Evolutionary conservation across 129 eudicot genomes (phyloP).

Genomic region (Saposhnikovia divaricata): DNA sequence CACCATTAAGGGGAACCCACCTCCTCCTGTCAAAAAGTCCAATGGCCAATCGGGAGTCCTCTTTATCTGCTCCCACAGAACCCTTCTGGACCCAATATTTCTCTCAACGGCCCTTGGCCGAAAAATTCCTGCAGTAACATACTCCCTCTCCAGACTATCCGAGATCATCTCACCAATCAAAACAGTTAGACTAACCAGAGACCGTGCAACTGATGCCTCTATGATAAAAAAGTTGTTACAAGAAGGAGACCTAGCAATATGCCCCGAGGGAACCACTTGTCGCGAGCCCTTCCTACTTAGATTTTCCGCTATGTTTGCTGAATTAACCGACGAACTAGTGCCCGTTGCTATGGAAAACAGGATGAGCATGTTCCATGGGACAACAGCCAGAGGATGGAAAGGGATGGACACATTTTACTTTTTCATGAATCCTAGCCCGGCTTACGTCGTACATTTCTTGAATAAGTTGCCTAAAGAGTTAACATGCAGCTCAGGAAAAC

Average conservation of each 20-base stretch:
- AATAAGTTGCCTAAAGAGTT: conserved; percentile 18
- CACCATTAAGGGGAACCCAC: conserved; percentile 21
- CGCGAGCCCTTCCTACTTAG: conserved; percentile 32
- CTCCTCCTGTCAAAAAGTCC: conserved; percentile 3
- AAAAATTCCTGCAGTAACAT: conserved; percentile 25
- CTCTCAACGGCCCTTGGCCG: conserved; percentile 26
- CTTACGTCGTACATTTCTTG: conserved; percentile 23
- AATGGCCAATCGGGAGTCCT: conserved; percentile 15
- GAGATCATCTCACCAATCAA: conserved; percentile 26
- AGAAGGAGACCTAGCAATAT: conserved; percentile 25
- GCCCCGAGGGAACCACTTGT: conserved; percentile 40
- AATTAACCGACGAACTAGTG: conserved; percentile 27
- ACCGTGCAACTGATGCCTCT: conserved; percentile 20
- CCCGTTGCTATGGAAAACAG: conserved; percentile 23
- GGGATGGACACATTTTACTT: conserved; percentile 32
- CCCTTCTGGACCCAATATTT: conserved; percentile 24
- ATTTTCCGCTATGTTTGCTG: conserved; percentile 29
- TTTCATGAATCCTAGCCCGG: conserved; percentile 29
- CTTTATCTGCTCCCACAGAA: conserved; percentile 26
- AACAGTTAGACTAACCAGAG: conserved; percentile 19
- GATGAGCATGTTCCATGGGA: conserved; percentile 26
- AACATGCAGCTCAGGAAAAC: conserved; percentile 15
- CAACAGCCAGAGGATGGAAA: conserved; percentile 32
- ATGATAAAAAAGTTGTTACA: conserved; percentile 14
- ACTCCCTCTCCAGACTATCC: conserved; percentile 25